phyloP scores from a whole-genome alignment of 352 stramenopile species.

The Phytopythium boreale region DNA sequence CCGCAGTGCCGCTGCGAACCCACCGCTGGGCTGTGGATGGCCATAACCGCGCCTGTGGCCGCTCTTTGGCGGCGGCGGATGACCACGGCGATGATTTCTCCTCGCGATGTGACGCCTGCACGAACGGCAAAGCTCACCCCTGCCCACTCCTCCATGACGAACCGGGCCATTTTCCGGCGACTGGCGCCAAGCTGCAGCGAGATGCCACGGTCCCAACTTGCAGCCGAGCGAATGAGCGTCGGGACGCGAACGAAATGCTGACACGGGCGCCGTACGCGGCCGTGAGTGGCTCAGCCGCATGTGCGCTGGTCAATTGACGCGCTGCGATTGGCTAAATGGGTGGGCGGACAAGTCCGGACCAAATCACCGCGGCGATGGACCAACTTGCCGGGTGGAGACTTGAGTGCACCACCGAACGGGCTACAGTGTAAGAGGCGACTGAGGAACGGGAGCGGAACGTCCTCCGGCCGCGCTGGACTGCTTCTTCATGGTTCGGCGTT shows the following conservation, averaged over 20 bases:
- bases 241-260: background rate
- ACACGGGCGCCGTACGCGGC: background rate
- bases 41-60: background rate
- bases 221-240: background rate
- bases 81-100: background rate
- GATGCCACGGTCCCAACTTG: too few relatives aligned
- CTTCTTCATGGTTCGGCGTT: too few relatives aligned
- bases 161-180: slow-evolving; percentile 1
- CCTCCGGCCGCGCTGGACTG: too few relatives aligned
- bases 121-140: background rate
- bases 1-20: too few relatives aligned
- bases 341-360: background rate
- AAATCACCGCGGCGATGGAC: slow-evolving; percentile 1
- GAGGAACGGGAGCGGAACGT: too few relatives aligned
- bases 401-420: background rate
- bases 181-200: too few relatives aligned
- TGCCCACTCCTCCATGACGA: background rate
- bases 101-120: background rate
- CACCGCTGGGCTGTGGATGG: too few relatives aligned
- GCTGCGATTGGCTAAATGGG: background rate
- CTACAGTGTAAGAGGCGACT: too few relatives aligned
- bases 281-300: background rate
- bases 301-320: background rate
- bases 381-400: background rate
- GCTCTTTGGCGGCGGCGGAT: background rate